phyloP scores from a whole-genome alignment of 768 basidiomycete species.

The Hericium coralloides region DNA sequence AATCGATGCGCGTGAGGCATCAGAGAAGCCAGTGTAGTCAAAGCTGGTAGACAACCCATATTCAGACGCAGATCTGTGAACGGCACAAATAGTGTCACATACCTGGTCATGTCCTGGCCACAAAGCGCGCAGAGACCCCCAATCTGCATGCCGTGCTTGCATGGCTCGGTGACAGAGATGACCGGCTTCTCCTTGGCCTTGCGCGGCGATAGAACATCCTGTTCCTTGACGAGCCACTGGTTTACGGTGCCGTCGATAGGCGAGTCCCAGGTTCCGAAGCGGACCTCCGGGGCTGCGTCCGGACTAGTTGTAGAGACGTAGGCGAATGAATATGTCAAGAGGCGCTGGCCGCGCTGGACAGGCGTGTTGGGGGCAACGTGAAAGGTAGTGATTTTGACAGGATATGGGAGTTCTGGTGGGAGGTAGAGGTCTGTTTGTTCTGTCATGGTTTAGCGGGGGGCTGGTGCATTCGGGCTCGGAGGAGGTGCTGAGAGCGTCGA shows the following conservation, averaged over 20 bases:
- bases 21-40: conserved; percentile 85
- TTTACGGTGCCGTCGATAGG: conserved; percentile 73
- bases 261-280: conserved; percentile 89
- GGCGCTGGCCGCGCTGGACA: conserved; percentile 63
- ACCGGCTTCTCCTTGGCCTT: conserved; percentile 38
- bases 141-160: conserved; percentile 91
- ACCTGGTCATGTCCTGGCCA: conserved; percentile 94
- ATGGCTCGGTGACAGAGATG: conserved; percentile 79
- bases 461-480: not conserved
- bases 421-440: conserved; percentile 53
- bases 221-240: conserved; percentile 58
- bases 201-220: conserved; percentile 43
- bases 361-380: conserved; percentile 35
- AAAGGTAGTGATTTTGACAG: conserved; percentile 71
- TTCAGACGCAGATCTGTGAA: not conserved
- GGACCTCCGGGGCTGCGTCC: conserved; percentile 47
- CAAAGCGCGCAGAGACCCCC: conserved; percentile 90
- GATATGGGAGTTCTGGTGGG: conserved; percentile 75
- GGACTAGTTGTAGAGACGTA: conserved; percentile 32
- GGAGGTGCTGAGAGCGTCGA: no score
- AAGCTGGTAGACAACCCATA: conserved; percentile 29
- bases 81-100: conserved; percentile 21
- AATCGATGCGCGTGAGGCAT: conserved; percentile 79
- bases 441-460: conserved; percentile 2
- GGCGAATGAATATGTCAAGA: conserved; percentile 80